Evolutionary conservation across 805 yeast genomes (phyloP).

Genomic region (Kluyveromyces dobzhanskii): DNA sequence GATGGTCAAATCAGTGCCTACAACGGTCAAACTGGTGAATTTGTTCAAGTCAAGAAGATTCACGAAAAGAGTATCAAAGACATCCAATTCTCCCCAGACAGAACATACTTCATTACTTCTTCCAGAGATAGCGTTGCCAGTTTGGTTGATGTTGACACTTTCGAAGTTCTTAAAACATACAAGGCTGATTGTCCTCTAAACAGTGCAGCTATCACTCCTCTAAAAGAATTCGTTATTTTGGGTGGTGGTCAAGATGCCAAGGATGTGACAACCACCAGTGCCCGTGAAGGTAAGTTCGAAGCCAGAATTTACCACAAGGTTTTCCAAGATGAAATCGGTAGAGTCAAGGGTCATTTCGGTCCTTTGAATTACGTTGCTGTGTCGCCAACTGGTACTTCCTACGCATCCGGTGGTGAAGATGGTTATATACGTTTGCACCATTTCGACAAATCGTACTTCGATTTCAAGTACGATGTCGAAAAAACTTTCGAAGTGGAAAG

Average conservation of each 20-base stretch:
- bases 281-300: slow-evolving; percentile 92
- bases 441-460: slow-evolving; percentile 87
- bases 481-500: slow-evolving; percentile 52
- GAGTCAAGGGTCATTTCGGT: slow-evolving; percentile 98
- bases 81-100: slow-evolving; percentile 80
- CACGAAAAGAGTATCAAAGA: slow-evolving; percentile 82
- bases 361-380: slow-evolving; percentile 91
- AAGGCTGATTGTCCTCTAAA: slow-evolving; percentile 90
- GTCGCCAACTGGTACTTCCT: slow-evolving; percentile 88
- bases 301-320: slow-evolving; percentile 93
- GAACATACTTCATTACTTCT: slow-evolving; percentile 82
- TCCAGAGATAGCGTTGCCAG: slow-evolving; percentile 86
- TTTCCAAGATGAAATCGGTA: slow-evolving; percentile 91
- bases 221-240: slow-evolving; percentile 81
- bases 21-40: slow-evolving; percentile 64
- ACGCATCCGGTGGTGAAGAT: slow-evolving; percentile 98
- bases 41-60: slow-evolving; percentile 46
- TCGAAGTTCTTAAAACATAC: slow-evolving; percentile 64
- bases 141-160: slow-evolving; percentile 67
- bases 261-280: slow-evolving; percentile 95
- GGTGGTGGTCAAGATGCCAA: slow-evolving; percentile 99
- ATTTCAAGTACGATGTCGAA: slow-evolving; percentile 87
- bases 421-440: slow-evolving; percentile 92
- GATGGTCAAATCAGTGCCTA: slow-evolving; percentile 81
- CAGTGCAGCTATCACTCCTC: slow-evolving; percentile 89